phyloP scores from a whole-genome alignment of 495 filamentous ascomycete species.

The Aspergillus saccharolyticus region DNA sequence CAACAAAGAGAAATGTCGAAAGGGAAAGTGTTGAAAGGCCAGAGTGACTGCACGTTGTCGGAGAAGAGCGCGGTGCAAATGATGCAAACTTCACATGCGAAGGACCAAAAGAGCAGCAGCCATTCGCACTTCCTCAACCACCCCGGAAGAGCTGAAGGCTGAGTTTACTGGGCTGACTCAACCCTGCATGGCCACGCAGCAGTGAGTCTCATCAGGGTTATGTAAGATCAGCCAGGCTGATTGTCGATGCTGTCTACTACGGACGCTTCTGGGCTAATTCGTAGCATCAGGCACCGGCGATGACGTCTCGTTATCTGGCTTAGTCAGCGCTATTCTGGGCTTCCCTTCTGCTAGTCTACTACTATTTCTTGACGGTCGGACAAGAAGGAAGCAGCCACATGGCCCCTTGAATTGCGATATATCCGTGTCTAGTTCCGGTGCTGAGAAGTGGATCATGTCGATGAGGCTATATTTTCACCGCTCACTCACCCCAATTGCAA shows the following conservation, averaged over 20 bases:
- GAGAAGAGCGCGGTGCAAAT: constrained; percentile 13
- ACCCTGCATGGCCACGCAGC: background rate
- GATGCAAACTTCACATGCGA: constrained; percentile 1
- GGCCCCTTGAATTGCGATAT: background rate
- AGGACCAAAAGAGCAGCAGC: too few relatives aligned
- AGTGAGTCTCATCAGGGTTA: background rate
- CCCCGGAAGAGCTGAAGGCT: background rate
- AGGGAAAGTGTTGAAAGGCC: background rate
- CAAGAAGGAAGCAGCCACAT: background rate
- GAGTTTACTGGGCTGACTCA: background rate
- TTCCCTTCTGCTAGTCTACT: background rate
- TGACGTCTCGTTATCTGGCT: constrained; percentile 5
- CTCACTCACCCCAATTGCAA: background rate
- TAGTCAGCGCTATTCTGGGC: background rate
- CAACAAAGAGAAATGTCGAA: background rate
- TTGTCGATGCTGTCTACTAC: background rate
- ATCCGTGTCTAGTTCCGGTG: background rate
- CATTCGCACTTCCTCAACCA: background rate
- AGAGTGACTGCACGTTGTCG: background rate
- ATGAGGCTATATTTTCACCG: background rate
- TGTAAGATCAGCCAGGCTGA: background rate
- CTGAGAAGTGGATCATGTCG: background rate
- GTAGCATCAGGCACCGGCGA: background rate
- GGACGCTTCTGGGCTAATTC: background rate
- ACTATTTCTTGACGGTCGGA: background rate